Base-by-base conservation (phyloP, 352 stramenopile genomes). In the Globisporangium acanthophoron region DNA sequence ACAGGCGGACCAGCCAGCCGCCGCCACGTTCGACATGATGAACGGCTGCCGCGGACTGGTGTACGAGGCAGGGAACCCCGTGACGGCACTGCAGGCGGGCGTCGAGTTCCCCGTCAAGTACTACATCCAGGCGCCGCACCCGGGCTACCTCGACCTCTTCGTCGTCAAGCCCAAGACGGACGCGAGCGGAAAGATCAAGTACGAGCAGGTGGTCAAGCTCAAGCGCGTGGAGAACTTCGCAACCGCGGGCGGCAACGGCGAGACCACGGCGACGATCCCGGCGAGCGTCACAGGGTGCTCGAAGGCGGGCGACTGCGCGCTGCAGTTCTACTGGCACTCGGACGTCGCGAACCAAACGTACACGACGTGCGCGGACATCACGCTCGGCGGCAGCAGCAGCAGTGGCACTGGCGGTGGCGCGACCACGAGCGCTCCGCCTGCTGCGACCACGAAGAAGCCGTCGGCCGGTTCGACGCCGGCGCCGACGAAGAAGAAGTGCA, bases 1-100 rank as follows among this genome's bases (percentile, higher is more conserved):
- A 47, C 76, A 87, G 43, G 56, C 62, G 5, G 73, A 75, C 43
- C 61, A 73, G 24, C 76, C 76, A 0, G 69, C 56, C 1, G 70
- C 67, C 20, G 56, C 64, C 24, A 80, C 69, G 37, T 87, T 84
- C 58, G 71, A 80, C 54, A 72, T 87, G 24, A 74, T 72, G 67
- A 87, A 87, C 62, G 76, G 76, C 2, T 87, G 73, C 57, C 74
- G 76, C 21, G 76, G 74, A 27, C 71, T 78, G 40, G 69, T 84
- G 29, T 83, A 81, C 65, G 76, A 87, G 51, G 54, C 52, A 5
- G 58, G 37, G 12, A 74, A 78, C 53, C 70, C 70, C 29, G 65
- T 87, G 41, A 84, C 74, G 29, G 62, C 69, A 40, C 64, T 87
- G 57, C 49, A 65, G 52, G 59, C 69, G 13, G 77, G 66, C 29